phyloP scores from a whole-genome alignment of 1,284 basidiomycete species.

The Irpex rosettiformis region DNA sequence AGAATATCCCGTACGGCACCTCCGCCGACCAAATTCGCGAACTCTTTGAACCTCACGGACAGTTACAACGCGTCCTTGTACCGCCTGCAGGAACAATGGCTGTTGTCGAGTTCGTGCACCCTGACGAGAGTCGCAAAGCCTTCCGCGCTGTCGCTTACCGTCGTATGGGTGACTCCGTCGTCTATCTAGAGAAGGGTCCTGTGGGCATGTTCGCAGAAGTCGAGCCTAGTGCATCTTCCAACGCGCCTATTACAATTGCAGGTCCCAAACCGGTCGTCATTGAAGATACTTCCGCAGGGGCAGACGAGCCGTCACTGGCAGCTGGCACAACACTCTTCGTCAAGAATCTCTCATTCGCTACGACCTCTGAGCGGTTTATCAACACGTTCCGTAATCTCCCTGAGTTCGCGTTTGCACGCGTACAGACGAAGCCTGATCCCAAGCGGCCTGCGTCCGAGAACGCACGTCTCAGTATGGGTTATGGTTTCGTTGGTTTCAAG shows the following conservation, averaged over 20 bases:
- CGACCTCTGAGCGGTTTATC: slow-evolving; percentile 74
- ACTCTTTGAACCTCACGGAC: slow-evolving; percentile 79
- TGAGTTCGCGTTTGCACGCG: slow-evolving; percentile 84
- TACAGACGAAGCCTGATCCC: slow-evolving; percentile 90
- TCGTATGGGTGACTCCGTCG: slow-evolving; percentile 82
- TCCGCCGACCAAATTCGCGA: slow-evolving; percentile 70
- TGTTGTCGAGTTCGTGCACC: slow-evolving; percentile 81
- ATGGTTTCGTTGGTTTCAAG: slow-evolving; percentile 93
- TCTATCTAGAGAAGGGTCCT: slow-evolving; percentile 95
- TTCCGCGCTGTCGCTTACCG: slow-evolving; percentile 87
- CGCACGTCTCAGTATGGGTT: slow-evolving; percentile 86
- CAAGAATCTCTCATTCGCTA: slow-evolving; percentile 92
- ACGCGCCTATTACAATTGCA: slow-evolving; percentile 20
- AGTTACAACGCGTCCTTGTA: slow-evolving; percentile 75
- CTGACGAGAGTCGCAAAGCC: slow-evolving; percentile 69
- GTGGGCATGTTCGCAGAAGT: slow-evolving; percentile 64
- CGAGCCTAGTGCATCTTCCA: slow-evolving; percentile 9
- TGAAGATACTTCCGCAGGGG: slow-evolving; percentile 31
- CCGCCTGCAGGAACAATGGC: slow-evolving; percentile 95
- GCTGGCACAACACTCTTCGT: slow-evolving; percentile 87
- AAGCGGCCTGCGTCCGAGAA: slow-evolving; percentile 47
- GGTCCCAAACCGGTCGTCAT: slow-evolving; percentile 43
- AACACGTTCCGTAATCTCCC: slow-evolving; percentile 76
- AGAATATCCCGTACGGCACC: slow-evolving; percentile 96
- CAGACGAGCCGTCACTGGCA: slow-evolving; percentile 47